A percentile compares a stretch with the other conserved stretches of the same genome.
Conservation (phyloP, 768 basidiomycete genomes). For the Punctularia strigosozonata region DNA sequence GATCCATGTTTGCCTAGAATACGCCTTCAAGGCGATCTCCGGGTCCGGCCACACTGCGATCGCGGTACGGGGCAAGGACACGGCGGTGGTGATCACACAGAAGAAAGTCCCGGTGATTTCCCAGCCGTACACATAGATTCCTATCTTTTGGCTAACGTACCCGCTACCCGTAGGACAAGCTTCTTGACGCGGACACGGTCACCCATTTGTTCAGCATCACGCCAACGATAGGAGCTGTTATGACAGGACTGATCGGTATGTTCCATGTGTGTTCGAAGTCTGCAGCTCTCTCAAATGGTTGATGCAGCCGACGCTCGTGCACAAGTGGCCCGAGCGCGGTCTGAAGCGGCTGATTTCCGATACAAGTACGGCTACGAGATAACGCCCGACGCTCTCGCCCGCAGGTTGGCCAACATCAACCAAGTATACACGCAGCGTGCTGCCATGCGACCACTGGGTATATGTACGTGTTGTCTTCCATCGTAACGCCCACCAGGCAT, state of each 20-base stretch:
- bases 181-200: constrained; percentile 87
- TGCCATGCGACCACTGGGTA: constrained; percentile 92
- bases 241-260: constrained; percentile 93
- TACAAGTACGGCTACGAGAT: constrained; percentile 99
- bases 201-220: constrained; percentile 96
- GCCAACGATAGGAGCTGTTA: constrained; percentile 92
- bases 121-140: not conserved
- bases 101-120: constrained; percentile 89
- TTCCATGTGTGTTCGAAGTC: constrained; percentile 2
- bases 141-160: not conserved
- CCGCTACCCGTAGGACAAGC: constrained; percentile 65
- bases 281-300: not conserved
- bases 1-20: constrained; percentile 44
- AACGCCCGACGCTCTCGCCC: constrained; percentile 90
- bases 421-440: constrained; percentile 98
- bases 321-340: constrained; percentile 77
- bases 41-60: constrained; percentile 93
- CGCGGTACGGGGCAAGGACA: constrained; percentile 88
- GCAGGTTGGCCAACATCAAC: constrained; percentile 93
- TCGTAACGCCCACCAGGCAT: too few species aligned
- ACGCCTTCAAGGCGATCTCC: constrained; percentile 99
- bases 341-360: constrained; percentile 85
- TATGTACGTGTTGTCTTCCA: constrained; percentile 50
- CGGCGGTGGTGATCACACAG: constrained; percentile 92
- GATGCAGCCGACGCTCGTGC: constrained; percentile 78